Conservation (phyloP, 768 basidiomycete species). For the Agaricus blazei region DNA sequence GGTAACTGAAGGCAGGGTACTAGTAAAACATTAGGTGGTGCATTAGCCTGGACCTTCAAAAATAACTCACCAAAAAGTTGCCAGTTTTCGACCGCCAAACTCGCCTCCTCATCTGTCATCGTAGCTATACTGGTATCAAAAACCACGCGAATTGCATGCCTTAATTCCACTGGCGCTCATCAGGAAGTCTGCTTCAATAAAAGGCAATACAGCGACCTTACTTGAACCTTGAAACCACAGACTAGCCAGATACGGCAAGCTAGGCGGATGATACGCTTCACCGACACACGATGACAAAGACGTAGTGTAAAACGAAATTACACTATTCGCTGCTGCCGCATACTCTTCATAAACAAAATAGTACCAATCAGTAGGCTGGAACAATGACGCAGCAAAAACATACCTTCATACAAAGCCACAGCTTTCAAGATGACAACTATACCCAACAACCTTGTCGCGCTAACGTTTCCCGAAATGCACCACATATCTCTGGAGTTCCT, state of each 20-base stretch:
- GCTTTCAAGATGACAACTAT: slow-evolving; percentile 65
- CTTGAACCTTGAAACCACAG: slow-evolving; percentile 76
- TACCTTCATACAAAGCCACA: slow-evolving; percentile 71
- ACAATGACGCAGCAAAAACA: not conserved
- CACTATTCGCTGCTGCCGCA: slow-evolving; percentile 62
- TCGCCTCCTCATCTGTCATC: slow-evolving; percentile 64
- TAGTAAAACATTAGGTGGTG: slow-evolving; percentile 19
- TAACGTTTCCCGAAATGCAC: slow-evolving; percentile 67
- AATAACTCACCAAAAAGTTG: slow-evolving; percentile 51
- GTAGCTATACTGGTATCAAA: slow-evolving; percentile 73
- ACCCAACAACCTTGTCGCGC: slow-evolving; percentile 65
- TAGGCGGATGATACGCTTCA: slow-evolving; percentile 56
- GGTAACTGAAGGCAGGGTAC: slow-evolving; percentile 61
- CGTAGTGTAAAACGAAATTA: slow-evolving; percentile 77
- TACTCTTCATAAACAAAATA: slow-evolving; percentile 41
- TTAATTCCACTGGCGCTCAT: slow-evolving; percentile 53
- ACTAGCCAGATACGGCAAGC: slow-evolving; percentile 64
- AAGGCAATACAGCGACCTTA: slow-evolving; percentile 26
- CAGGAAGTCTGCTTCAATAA: slow-evolving; percentile 5
- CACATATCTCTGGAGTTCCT: slow-evolving; percentile 44
- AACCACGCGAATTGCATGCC: slow-evolving; percentile 68
- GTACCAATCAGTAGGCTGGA: not conserved
- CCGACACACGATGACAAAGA: slow-evolving; percentile 64
- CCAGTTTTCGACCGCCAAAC: slow-evolving; percentile 54
- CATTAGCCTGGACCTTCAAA: not conserved